Conservation (phyloP, 2,329 filamentous ascomycete species). For the Sporothrix brasiliensis region DNA sequence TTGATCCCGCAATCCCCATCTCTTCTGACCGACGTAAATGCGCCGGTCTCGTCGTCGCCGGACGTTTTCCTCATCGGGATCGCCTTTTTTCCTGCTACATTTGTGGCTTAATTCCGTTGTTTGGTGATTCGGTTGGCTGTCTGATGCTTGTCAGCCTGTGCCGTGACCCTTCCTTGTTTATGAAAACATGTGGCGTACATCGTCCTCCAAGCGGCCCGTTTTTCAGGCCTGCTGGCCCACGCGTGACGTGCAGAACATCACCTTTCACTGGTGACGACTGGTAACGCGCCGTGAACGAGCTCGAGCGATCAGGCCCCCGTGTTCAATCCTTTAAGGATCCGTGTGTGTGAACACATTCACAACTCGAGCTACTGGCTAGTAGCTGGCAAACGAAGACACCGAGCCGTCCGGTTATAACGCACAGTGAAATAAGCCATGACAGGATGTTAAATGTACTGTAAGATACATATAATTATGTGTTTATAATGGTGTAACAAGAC, state of each 20-base stretch:
- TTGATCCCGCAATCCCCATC: too few species aligned
- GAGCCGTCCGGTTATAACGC: not conserved
- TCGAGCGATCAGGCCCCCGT: not conserved
- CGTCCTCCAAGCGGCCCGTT: slow-evolving; percentile 4
- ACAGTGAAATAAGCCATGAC: not conserved
- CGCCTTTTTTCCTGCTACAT: not conserved
- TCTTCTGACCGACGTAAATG: not conserved
- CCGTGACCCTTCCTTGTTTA: not conserved
- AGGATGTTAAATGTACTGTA: not conserved
- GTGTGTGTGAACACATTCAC: slow-evolving; percentile 22
- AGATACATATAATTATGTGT: too few species aligned
- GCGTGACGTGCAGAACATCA: slow-evolving; percentile 13
- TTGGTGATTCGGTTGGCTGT: not conserved
- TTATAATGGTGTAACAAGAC: too few species aligned
- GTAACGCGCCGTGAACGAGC: slow-evolving; percentile 10
- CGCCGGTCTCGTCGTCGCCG: slow-evolving; percentile 6
- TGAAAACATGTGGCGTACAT: too few species aligned
- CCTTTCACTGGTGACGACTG: not conserved
- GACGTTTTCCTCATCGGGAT: not conserved
- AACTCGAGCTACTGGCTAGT: not conserved
- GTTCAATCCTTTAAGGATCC: not conserved
- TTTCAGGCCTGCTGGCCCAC: not conserved
- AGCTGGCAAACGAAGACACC: slow-evolving; percentile 9
- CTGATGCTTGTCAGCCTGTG: not conserved
- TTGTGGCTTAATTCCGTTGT: not conserved